phyloP scores from a whole-genome alignment of 164 flowering plant genomes.

The Kalanchoe fedtschenkoi region DNA sequence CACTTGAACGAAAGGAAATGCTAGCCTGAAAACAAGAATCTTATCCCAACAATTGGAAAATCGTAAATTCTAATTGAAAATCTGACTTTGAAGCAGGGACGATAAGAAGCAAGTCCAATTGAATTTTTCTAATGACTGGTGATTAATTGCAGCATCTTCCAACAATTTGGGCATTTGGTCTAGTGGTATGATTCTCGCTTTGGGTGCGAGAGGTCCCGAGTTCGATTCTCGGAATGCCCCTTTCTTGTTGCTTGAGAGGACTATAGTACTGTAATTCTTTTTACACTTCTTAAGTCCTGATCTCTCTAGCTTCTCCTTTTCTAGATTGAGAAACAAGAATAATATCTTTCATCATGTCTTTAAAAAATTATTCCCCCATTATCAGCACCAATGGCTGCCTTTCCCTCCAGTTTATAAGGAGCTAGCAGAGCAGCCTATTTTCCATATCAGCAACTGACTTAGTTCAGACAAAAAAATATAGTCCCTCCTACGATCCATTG shows the following conservation, averaged over 20 bases:
- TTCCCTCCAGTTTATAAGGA: background rate
- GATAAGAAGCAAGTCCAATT: background rate
- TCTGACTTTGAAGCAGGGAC: background rate
- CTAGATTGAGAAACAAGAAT: background rate
- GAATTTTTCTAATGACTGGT: background rate
- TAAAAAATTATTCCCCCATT: background rate
- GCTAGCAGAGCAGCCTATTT: background rate
- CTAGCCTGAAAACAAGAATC: background rate
- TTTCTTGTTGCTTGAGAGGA: background rate
- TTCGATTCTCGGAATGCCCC: slow-evolving; percentile 81
- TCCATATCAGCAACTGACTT: background rate
- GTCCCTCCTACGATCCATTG: background rate
- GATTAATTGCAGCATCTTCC: background rate
- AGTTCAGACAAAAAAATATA: background rate
- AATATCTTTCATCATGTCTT: background rate
- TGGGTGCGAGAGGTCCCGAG: slow-evolving; percentile 87
- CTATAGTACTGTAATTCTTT: background rate
- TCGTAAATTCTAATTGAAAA: background rate
- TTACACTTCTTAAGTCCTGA: background rate
- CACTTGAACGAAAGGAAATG: background rate
- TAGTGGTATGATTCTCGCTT: slow-evolving; percentile 89
- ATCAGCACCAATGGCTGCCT: slow-evolving; percentile 1
- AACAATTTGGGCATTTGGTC: slow-evolving; percentile 22
- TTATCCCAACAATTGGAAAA: background rate
- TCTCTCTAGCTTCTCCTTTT: background rate